Conservation (phyloP, 2,329 filamentous ascomycete species). For the Diaporthe aspalathi region DNA sequence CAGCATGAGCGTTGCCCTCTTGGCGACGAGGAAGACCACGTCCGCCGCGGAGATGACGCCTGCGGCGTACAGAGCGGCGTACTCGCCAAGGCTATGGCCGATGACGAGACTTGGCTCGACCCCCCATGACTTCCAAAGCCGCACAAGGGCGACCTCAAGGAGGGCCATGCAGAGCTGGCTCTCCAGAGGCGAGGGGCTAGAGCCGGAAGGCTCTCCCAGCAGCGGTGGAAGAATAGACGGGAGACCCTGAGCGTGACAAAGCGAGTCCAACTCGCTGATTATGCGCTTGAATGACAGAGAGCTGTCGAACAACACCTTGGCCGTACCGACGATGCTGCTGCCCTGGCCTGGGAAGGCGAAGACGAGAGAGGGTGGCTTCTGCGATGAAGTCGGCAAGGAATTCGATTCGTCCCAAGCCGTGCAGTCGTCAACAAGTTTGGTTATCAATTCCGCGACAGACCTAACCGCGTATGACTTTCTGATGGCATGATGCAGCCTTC, state of each 20-base stretch:
- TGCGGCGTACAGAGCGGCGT: constrained; percentile 75
- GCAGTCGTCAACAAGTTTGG: constrained; percentile 47
- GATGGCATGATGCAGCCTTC: constrained; percentile 69
- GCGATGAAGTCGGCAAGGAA: constrained; percentile 46
- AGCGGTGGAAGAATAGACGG: constrained; percentile 67
- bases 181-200: constrained; percentile 58
- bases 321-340: constrained; percentile 62
- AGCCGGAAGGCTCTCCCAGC: constrained; percentile 52
- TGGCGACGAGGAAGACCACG: constrained; percentile 77
- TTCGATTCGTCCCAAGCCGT: constrained; percentile 54
- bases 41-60: constrained; percentile 79
- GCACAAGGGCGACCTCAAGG: constrained; percentile 67
- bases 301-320: constrained; percentile 52
- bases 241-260: constrained; percentile 60
- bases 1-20: constrained; percentile 72
- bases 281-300: constrained; percentile 56
- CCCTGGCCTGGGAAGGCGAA: constrained; percentile 70
- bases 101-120: constrained; percentile 59
- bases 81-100: constrained; percentile 74
- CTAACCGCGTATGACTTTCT: constrained; percentile 60
- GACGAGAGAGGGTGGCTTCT: constrained; percentile 56
- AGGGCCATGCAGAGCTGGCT: constrained; percentile 65
- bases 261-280: constrained; percentile 61
- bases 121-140: constrained; percentile 66
- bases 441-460: constrained; percentile 55